Evolutionary conservation across 1,284 basidiomycete species (phyloP).

Genomic region (Naganishia sp.): DNA sequence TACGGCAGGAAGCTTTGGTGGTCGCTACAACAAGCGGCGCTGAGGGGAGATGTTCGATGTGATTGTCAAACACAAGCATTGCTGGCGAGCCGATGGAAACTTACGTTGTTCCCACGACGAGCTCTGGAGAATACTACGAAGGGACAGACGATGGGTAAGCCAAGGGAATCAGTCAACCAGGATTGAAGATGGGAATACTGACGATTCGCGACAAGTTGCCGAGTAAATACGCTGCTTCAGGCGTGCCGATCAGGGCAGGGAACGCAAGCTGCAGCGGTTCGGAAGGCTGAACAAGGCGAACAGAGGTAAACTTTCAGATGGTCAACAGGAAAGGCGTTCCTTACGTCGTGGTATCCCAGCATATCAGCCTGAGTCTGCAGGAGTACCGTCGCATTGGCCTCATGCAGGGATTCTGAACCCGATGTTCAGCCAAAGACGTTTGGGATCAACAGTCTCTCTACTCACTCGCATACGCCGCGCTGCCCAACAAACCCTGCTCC

Average conservation of each 20-base stretch:
- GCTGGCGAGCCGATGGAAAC: conserved; percentile 34
- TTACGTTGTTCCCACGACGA: conserved; percentile 70
- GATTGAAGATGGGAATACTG: not conserved
- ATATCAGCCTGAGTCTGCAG: conserved; percentile 87
- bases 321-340: conserved; percentile 26
- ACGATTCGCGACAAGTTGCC: conserved; percentile 62
- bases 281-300: conserved; percentile 1
- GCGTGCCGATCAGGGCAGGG: conserved; percentile 67
- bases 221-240: conserved; percentile 72
- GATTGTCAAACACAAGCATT: conserved; percentile 11
- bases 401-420: conserved; percentile 61
- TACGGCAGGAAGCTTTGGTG: conserved; percentile 76
- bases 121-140: conserved; percentile 69
- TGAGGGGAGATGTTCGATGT: not conserved
- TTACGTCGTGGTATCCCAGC: conserved; percentile 68
- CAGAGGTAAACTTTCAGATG: not conserved
- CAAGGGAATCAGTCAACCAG: not conserved
- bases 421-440: conserved; percentile 31
- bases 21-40: conserved; percentile 76
- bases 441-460: conserved; percentile 21
- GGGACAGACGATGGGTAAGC: conserved; percentile 49
- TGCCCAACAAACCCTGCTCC: conserved; percentile 57
- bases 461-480: conserved; percentile 53
- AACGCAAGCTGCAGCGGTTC: conserved; percentile 28
- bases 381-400: conserved; percentile 65